Evolutionary conservation across 1,284 basidiomycete genomes (phyloP), one percentile per base, ranked within the genome.

Genomic region (Trichosporon ovoides): DNA sequence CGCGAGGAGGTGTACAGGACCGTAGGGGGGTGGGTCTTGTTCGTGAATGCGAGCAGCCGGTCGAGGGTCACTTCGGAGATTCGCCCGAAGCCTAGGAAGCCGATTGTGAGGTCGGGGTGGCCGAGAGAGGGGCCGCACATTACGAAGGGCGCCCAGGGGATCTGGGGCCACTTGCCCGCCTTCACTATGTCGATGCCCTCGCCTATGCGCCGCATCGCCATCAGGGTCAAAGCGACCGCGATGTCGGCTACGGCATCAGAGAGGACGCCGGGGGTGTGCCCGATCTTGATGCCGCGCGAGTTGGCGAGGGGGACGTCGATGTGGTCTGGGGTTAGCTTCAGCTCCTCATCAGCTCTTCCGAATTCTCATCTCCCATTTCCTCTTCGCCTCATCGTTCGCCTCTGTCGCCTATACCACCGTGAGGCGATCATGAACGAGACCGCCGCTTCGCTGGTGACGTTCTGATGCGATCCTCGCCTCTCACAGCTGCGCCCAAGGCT

Each of bases 31-130:
- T 63, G 49, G 3, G 57, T 43, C 53, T 69, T 66, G 57, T 62
- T 87, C 84, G 75, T 76, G 71, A 95, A 95, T 1, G 88, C 83
- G 13, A 88, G 77, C 20, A 95, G 83, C 13, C 91, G 85, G 10
- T 82, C 77, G 46, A 92, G 81, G 0, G 86, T 88, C 4, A 86
- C 86, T 66, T 91, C 89, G 0, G 90, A 85, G 66, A 95, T 96
- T 46, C 93, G 86, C 6, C 94, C 95, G 68, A 97, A 97, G 9
- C 95, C 94, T 31, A 97, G 79, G 78, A 98, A 95, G 0, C 92
- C 93, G 3, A 87, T 83, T 2, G 86, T 93, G 58, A 75, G 67
- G 68, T 66, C 66, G 9, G 75, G 68, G 28, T 81, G 81, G 11
- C 83, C 79, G 38, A 81, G 73, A 1, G 77, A 68, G 0, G 82